Evolutionary conservation across 495 filamentous ascomycete species (phyloP), one percentile per base, ranked within the genome.

Genomic region (Neurospora sp.): DNA sequence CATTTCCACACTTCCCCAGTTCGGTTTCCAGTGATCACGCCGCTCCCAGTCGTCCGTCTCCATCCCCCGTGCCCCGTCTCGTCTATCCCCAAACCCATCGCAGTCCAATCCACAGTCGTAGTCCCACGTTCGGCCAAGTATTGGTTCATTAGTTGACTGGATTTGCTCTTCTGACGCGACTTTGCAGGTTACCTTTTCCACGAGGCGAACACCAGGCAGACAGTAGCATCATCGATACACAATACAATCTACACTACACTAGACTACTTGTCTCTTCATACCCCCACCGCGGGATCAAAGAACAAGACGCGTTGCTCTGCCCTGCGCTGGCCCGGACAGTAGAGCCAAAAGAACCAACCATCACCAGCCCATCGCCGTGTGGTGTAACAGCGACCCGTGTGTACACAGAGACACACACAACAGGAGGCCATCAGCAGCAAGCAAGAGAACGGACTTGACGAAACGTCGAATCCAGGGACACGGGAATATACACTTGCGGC

Each of bases 151-250:
- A 54, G 20, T 54, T 23, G n/a, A 54, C 20, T 54, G 54, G 54
- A 62, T 62, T 31, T 66, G 41, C 70, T 74, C 75, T 74, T 80
- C 81, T 82, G 77, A 82, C 81, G 79, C 79, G 81, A 78, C 78
- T 79, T 71, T 80, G 78, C 81, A 82, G 81, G 77, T 70, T 66
- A 66, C 27, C 54, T 66, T 78, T 79, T 73, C 76, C 75, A 78
- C 75, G 72, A 76, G 78, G 76, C 75, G 27, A 66, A 35, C 27
- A 37, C 27, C 54, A 62, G 23, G n/a, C 18, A 70, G 35, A 73
- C 39, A 69, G 54, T 20, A 39, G 18, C 66, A 27, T 35, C 54
- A 66, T 35, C 54, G 54, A 66, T 66, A 66, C 54, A 66, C 54
- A 62, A 16, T 31, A 59, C 48, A 59, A 27, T 59, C 48, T 59